Conservation (phyloP, 139 green algal genomes). For the Monoraphidium neglectum region DNA sequence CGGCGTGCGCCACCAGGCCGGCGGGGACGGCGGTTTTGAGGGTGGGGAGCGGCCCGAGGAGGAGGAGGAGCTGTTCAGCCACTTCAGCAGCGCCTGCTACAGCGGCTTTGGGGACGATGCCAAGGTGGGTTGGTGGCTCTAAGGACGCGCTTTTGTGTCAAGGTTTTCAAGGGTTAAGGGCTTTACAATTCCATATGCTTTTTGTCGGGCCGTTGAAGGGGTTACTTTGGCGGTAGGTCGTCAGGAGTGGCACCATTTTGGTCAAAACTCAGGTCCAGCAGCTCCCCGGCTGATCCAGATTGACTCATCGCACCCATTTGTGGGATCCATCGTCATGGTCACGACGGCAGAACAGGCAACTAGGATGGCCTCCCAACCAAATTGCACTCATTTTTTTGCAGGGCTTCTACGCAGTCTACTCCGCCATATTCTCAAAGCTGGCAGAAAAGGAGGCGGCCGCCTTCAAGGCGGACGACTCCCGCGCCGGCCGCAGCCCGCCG, state of each 20-base stretch:
- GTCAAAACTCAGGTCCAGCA: too few relatives aligned
- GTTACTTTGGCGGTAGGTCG: too few relatives aligned
- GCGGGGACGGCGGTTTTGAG: slow-evolving; percentile 42
- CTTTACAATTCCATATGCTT: too few relatives aligned
- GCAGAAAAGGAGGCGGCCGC: slow-evolving; percentile 65
- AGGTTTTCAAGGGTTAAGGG: too few relatives aligned
- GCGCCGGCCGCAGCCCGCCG: slow-evolving; percentile 1
- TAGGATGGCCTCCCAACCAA: too few relatives aligned
- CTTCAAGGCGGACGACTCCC: slow-evolving; percentile 4
- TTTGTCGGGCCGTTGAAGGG: too few relatives aligned
- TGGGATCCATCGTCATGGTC: too few relatives aligned
- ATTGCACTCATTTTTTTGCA: slow-evolving; percentile 30
- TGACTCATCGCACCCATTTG: too few relatives aligned
- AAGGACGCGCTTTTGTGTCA: too few relatives aligned
- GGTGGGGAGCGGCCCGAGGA: slow-evolving; percentile 57
- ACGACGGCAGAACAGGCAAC: too few relatives aligned
- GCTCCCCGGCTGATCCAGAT: too few relatives aligned
- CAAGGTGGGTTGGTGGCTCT: slow-evolving; percentile 56
- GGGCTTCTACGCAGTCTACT: slow-evolving; percentile 93
- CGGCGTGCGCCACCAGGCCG: slow-evolving; percentile 77
- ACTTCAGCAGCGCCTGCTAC: slow-evolving; percentile 81
- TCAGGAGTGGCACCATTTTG: too few relatives aligned
- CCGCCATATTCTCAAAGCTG: slow-evolving; percentile 77
- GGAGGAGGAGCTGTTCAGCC: slow-evolving; percentile 83
- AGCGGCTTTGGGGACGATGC: slow-evolving; percentile 81